Evolutionary conservation across 768 basidiomycete species (phyloP).

Genomic region (Boletus edulis): DNA sequence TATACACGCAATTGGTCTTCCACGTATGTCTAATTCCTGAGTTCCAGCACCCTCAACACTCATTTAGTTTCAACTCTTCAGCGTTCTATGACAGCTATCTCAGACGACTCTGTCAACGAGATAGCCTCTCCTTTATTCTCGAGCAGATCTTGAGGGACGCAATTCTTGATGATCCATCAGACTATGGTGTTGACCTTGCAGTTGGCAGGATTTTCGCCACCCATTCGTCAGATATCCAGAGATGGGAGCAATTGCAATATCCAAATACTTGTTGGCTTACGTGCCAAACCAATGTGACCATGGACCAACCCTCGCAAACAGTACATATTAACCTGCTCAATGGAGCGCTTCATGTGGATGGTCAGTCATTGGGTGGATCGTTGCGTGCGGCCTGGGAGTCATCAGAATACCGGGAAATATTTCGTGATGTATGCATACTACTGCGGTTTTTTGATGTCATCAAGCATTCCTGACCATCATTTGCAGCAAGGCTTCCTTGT

Average conservation of each 20-base stretch:
- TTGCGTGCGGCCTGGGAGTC: not conserved
- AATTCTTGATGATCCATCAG: too few species aligned
- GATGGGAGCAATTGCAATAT: too few species aligned
- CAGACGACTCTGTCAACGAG: too few species aligned
- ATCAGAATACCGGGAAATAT: not conserved
- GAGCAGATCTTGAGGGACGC: too few species aligned
- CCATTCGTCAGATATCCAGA: too few species aligned
- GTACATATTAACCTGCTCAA: slow-evolving; percentile 8
- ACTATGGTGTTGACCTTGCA: too few species aligned
- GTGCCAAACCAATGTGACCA: not conserved
- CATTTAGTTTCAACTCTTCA: too few species aligned
- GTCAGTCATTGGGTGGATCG: slow-evolving; percentile 9
- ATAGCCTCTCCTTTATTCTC: too few species aligned
- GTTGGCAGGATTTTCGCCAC: too few species aligned
- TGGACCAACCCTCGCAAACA: not conserved
- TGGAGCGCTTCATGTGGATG: slow-evolving; percentile 17
- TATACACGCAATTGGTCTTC: too few species aligned
- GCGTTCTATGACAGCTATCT: too few species aligned
- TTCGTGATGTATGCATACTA: not conserved
- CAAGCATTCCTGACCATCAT: not conserved
- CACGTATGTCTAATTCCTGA: too few species aligned
- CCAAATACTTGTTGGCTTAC: slow-evolving; percentile 15
- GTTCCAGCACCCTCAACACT: not conserved
- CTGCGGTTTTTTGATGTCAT: not conserved
- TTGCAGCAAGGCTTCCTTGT: not conserved